These are phyloP conservation scores for Verticillium dahliae DNA, from an alignment of 2,329 filamentous ascomycete genomes.

Conservation along the genomic window DNA sequence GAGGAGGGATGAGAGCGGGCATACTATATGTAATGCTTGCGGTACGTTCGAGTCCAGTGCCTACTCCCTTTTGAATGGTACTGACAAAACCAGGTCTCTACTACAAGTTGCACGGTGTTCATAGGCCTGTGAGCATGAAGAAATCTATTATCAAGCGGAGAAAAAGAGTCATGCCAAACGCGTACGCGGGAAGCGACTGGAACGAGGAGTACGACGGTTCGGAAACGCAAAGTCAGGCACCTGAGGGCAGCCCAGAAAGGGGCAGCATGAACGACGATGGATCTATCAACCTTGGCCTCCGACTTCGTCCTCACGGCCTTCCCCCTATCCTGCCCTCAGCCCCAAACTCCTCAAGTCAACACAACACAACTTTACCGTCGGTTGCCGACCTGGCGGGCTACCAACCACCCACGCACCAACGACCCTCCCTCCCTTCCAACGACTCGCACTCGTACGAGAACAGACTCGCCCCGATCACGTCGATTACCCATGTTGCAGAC, in stretches of 20 bases:
- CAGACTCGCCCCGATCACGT: constrained; percentile 48
- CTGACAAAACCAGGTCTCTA: constrained; percentile 63
- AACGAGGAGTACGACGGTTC: constrained; percentile 41
- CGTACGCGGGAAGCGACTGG: constrained; percentile 30
- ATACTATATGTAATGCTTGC: constrained; percentile 98
- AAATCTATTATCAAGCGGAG: constrained; percentile 94
- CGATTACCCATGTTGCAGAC: constrained; percentile 36
- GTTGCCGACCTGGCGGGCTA: constrained; percentile 42
- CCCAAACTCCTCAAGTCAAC: constrained; percentile 34
- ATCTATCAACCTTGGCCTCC: constrained; percentile 56
- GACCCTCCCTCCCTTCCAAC: constrained; percentile 26
- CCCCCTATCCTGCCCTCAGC: constrained; percentile 41
- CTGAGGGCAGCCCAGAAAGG: constrained; percentile 35
- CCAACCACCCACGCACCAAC: constrained; percentile 35
- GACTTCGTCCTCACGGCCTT: constrained; percentile 38
- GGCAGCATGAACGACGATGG: constrained; percentile 58
- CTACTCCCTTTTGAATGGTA: constrained; percentile 1
- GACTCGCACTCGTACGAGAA: constrained; percentile 48
- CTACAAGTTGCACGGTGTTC: constrained; percentile 90
- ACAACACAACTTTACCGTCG: constrained; percentile 22
- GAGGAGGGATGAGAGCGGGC: constrained; percentile 87
- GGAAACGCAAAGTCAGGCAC: constrained; percentile 32
- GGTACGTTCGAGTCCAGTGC: constrained; percentile 50
- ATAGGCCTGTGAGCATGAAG: constrained; percentile 97
- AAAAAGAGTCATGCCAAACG: constrained; percentile 85